phyloP scores from a whole-genome alignment of 306 rosid species.

The Quercus alba region DNA sequence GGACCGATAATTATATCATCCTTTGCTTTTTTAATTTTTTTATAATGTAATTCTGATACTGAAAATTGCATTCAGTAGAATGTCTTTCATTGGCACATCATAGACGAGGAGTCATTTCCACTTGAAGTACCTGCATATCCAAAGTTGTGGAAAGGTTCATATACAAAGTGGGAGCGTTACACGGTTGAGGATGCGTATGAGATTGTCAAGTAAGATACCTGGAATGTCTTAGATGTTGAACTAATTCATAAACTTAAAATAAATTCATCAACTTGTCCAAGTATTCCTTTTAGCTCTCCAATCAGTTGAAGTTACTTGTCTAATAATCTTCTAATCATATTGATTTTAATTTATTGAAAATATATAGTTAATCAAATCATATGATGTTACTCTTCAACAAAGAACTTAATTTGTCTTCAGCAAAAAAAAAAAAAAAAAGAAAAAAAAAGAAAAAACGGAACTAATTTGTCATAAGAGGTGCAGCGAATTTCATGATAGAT shows the following conservation, averaged over 20 bases:
- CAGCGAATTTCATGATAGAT: not conserved
- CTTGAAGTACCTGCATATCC: conserved; percentile 87
- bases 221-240: conserved; percentile 21
- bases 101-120: conserved; percentile 89
- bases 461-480: not conserved
- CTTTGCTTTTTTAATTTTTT: conserved; percentile 12
- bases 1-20: conserved; percentile 1
- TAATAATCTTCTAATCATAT: not conserved
- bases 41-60: conserved; percentile 41
- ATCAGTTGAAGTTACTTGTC: not conserved
- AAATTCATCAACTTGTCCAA: not conserved
- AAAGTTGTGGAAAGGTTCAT: conserved; percentile 91
- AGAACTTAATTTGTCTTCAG: not conserved
- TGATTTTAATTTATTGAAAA: not conserved
- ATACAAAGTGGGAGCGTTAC: conserved; percentile 89
- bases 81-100: conserved; percentile 97
- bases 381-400: not conserved
- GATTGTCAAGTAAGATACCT: conserved; percentile 70
- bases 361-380: not conserved
- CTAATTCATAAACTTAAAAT: conserved; percentile 14
- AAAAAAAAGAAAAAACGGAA: not conserved
- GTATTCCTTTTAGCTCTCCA: not conserved
- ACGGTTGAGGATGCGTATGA: conserved; percentile 89
- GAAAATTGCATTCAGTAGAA: conserved; percentile 56
- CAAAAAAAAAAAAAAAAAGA: no score